Base-by-base conservation (phyloP, 306 rosid species). In the Dryas alaskensis region DNA sequence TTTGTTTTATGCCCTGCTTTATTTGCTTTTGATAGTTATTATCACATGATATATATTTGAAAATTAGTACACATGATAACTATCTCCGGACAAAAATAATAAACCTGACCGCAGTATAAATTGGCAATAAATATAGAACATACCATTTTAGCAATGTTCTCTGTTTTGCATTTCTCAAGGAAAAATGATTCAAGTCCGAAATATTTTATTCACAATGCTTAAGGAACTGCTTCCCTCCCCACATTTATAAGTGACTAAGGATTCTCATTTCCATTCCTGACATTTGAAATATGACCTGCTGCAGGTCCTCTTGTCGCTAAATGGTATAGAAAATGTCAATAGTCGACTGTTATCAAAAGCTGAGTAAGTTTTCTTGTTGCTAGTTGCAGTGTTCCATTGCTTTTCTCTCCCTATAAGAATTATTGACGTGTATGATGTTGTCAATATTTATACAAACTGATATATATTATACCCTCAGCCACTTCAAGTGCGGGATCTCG, bases 301-400 rank as follows among this genome's bases (percentile, higher is more conserved):
- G 78, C 88, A 94, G 98, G 88, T 91, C 67, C 90, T 94, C 47
- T 79, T 81, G 31, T 89, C 97, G 16, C 77, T 91, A 72, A 83
- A 91, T 82, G 88, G 90, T 80, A 86, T 94, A 69, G 83, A 82
- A 78, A 78, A 86, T 85, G 83, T 77, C 67, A 67, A 81, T n/a
- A 78, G 81, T 67, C 85, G 98, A 65, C 79, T 91, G 69, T 45
- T 76, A 46, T 91, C 93, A 70, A 94, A 94, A 81, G 89, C 87
- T 49, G 91, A 91, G 98, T 94, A 88, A 73, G 94, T 72, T 74
- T 62, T 73, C 65, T 65, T 83, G 65, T 73, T 46, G 73, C 61
- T 44, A 63, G 58, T 64, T 46, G 10, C 78, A 67, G 60, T 71
- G 45, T 63, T 80, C 43, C 46, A 8, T 73, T 59, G 40, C 64